Evolutionary conservation across 176 grass and related monocot genomes (phyloP).

Genomic region (Musa schizocarpa): DNA sequence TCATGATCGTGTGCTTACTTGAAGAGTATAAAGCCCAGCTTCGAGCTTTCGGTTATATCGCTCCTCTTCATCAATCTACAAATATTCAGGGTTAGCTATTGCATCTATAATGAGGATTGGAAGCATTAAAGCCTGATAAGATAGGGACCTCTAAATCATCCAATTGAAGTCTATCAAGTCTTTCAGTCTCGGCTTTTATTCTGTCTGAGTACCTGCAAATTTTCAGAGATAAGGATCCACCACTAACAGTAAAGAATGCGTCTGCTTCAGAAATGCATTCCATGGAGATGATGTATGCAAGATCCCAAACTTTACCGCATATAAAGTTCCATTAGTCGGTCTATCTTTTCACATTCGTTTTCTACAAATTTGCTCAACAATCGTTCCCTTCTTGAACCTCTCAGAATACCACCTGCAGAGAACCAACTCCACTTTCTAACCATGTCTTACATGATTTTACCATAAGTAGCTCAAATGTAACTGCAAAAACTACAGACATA

Average conservation of each 20-base stretch:
- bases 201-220: slow-evolving; percentile 84
- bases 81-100: slow-evolving; percentile 10
- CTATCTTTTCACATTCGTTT: slow-evolving; percentile 97
- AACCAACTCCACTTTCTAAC: not conserved
- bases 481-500: too few relatives aligned
- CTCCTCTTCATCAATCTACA: slow-evolving; percentile 87
- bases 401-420: slow-evolving; percentile 66
- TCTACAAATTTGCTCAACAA: slow-evolving; percentile 94
- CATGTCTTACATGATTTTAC: too few relatives aligned
- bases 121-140: not conserved
- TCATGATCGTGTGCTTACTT: slow-evolving; percentile 41
- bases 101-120: not conserved
- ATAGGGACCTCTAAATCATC: slow-evolving; percentile 79
- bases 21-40: slow-evolving; percentile 83
- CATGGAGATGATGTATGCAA: not conserved
- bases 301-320: slow-evolving; percentile 31
- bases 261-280: not conserved
- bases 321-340: slow-evolving; percentile 86
- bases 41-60: slow-evolving; percentile 83
- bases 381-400: slow-evolving; percentile 85
- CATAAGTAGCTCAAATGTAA: too few relatives aligned
- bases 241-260: slow-evolving; percentile 11
- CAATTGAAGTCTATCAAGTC: slow-evolving; percentile 59
- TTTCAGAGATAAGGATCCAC: not conserved
- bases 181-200: slow-evolving; percentile 71